Evolutionary conservation across 305 asterid species (phyloP).

Genomic region (Solanum hybrid): DNA sequence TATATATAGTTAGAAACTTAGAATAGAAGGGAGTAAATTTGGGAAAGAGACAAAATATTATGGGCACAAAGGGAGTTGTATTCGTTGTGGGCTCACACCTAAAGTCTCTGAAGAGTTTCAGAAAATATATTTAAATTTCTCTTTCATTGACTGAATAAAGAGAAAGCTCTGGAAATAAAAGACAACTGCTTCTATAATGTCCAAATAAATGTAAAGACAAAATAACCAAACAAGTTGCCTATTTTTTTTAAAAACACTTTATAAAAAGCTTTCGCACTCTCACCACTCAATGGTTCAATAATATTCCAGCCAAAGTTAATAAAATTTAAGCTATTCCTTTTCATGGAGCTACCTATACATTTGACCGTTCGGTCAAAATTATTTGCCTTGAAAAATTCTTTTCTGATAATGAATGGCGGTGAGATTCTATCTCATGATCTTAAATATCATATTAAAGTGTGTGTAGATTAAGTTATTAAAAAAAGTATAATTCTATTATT

Average conservation of each 20-base stretch:
- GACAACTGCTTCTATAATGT: not conserved
- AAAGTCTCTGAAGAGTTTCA: slow-evolving; percentile 27
- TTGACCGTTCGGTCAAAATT: not conserved
- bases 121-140: not conserved
- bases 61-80: slow-evolving; percentile 43
- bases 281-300: not conserved
- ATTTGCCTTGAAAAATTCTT: not conserved
- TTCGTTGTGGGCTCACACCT: slow-evolving; percentile 23
- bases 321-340: not conserved
- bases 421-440: not conserved
- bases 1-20: slow-evolving; percentile 4
- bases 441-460: too few species aligned
- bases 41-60: slow-evolving; percentile 39
- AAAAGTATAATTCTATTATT: not conserved
- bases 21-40: slow-evolving; percentile 10
- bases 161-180: slow-evolving; percentile 17
- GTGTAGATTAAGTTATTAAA: not conserved
- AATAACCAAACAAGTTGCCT: slow-evolving; percentile 16
- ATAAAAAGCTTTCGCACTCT: slow-evolving; percentile 25
- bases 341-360: not conserved
- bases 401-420: not conserved
- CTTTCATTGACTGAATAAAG: slow-evolving; percentile 1
- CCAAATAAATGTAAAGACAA: not conserved
- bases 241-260: slow-evolving; percentile 1
- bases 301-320: not conserved